Evolutionary conservation across 2,329 filamentous ascomycete genomes (phyloP).

Genomic region (Geosmithia flava): DNA sequence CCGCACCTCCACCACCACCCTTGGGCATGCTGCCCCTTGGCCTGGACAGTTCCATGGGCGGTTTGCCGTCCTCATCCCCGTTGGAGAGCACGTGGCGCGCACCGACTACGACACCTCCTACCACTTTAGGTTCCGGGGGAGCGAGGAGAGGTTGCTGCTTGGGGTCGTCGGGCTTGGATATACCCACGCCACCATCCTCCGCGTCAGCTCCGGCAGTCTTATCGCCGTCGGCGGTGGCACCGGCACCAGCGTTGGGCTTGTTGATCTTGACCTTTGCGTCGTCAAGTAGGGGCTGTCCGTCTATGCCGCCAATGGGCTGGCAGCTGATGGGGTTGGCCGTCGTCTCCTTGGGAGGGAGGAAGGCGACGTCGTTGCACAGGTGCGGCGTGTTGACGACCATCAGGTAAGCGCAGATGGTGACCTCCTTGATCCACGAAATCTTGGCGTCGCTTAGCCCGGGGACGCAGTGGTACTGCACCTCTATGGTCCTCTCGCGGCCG

Average conservation of each 20-base stretch:
- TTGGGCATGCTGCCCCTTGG: constrained; percentile 25
- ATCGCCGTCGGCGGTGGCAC: neutral
- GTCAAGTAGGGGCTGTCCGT: constrained; percentile 22
- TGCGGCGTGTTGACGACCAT: constrained; percentile 89
- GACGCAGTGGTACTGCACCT: constrained; percentile 72
- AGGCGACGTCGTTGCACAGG: constrained; percentile 77
- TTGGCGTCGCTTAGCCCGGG: constrained; percentile 60
- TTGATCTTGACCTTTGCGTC: constrained; percentile 11
- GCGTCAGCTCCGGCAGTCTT: neutral
- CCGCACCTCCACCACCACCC: constrained; percentile 1
- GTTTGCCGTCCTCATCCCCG: constrained; percentile 33
- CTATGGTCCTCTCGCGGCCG: constrained; percentile 66
- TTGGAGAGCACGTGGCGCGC: constrained; percentile 33
- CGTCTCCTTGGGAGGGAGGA: constrained; percentile 68
- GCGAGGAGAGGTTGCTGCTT: neutral
- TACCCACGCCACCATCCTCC: neutral
- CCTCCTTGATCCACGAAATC: constrained; percentile 88
- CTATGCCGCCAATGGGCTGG: constrained; percentile 49
- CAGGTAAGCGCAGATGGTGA: constrained; percentile 80
- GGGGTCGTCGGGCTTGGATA: neutral
- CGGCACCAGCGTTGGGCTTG: constrained; percentile 18
- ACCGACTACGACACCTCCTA: constrained; percentile 42
- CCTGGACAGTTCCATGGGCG: constrained; percentile 29
- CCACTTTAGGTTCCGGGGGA: constrained; percentile 12
- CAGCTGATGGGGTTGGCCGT: constrained; percentile 68